Percentiles rank a stretch among this genome's conserved stretches.
Evolutionary conservation across 179 eudicot species (phyloP).

Genomic region (Spinacia oleracea): DNA sequence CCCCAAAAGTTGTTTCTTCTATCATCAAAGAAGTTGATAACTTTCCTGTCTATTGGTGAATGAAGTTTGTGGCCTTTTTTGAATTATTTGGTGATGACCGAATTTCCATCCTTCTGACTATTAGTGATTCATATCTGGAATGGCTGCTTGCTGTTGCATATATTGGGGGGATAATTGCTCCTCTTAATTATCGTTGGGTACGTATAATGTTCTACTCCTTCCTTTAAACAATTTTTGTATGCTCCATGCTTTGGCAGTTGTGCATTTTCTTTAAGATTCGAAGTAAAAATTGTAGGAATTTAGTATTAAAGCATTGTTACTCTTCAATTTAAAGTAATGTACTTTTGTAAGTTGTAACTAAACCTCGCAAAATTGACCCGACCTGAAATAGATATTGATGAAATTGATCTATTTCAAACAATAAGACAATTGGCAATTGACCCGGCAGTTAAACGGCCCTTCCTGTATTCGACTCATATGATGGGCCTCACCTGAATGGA

Average conservation of each 20-base stretch:
- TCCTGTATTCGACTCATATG: too few species aligned
- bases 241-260: too few species aligned
- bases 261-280: too few species aligned
- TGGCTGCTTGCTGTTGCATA: slow-evolving; percentile 87
- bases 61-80: not conserved
- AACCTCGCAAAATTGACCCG: too few species aligned
- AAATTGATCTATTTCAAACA: too few species aligned
- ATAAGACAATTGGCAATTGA: too few species aligned
- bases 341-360: too few species aligned
- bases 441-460: too few species aligned
- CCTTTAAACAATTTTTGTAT: too few species aligned
- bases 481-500: too few species aligned
- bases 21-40: not conserved
- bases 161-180: slow-evolving; percentile 84
- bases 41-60: not conserved
- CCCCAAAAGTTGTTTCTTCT: not conserved
- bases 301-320: not conserved
- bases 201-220: slow-evolving; percentile 9
- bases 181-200: slow-evolving; percentile 96
- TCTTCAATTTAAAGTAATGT: not conserved
- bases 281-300: too few species aligned
- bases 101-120: slow-evolving; percentile 1
- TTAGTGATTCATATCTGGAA: slow-evolving; percentile 78
- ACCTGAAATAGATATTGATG: too few species aligned
- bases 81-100: slow-evolving; percentile 8